phyloP scores from a whole-genome alignment of 768 basidiomycete genomes.

The Trametes elegans region DNA sequence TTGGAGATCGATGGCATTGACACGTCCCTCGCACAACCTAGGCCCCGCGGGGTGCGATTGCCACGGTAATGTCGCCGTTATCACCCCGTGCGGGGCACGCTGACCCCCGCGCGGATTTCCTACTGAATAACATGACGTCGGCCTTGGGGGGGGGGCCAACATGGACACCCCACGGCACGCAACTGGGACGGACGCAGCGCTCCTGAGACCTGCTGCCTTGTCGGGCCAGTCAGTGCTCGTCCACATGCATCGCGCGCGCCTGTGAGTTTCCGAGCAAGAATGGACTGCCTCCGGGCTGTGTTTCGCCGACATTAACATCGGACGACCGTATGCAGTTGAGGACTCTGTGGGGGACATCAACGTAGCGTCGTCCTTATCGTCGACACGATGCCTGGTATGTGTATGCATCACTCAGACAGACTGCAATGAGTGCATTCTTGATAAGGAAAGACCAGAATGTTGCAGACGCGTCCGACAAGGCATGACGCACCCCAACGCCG shows the following conservation, averaged over 20 bases:
- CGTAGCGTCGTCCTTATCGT: background rate
- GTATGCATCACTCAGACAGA: background rate
- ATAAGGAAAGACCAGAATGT: no score
- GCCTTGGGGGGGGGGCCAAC: no score
- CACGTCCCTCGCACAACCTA: background rate
- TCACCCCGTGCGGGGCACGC: background rate
- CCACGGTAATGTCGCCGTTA: background rate
- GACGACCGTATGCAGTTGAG: background rate
- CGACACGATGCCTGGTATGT: background rate
- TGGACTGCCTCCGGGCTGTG: background rate
- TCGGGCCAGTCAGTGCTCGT: background rate
- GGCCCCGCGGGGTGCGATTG: background rate
- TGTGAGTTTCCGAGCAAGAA: background rate
- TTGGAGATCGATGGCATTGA: no score
- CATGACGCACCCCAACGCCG: background rate
- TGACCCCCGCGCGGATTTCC: background rate
- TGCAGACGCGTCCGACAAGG: no score
- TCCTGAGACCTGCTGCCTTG: no score
- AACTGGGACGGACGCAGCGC: no score
- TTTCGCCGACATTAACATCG: conserved; percentile 10
- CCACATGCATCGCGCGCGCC: background rate
- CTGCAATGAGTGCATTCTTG: background rate
- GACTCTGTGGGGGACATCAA: background rate
- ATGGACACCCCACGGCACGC: no score
- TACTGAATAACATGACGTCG: background rate